phyloP scores from a whole-genome alignment of 805 yeast species.

The Ogataea nitratoaversa region DNA sequence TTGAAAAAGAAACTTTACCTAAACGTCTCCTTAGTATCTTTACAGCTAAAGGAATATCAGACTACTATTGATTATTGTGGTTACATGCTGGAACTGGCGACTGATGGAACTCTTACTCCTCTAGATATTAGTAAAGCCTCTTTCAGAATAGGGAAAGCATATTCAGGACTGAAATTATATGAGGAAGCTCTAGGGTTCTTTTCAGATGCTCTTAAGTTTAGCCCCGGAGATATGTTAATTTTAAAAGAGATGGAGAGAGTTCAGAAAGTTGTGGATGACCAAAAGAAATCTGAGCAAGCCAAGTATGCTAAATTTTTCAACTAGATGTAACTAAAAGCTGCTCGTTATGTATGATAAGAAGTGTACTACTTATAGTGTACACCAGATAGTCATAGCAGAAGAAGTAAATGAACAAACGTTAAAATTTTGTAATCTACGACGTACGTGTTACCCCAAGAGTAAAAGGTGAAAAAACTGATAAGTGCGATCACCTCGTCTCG shows the following conservation, averaged over 20 bases:
- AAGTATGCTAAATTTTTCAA: conserved; percentile 62
- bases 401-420: no score
- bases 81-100: conserved; percentile 50
- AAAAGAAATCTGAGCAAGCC: conserved; percentile 47
- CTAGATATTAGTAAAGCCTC: conserved; percentile 25
- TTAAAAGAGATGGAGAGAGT: conserved; percentile 39
- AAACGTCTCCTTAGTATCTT: conserved; percentile 54
- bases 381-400: no score
- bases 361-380: no score
- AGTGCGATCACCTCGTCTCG: no score
- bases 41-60: conserved; percentile 46
- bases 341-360: no score
- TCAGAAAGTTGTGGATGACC: conserved; percentile 36
- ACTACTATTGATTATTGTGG: conserved; percentile 51
- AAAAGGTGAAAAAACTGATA: no score
- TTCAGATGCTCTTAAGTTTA: conserved; percentile 35
- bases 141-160: conserved; percentile 28
- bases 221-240: conserved; percentile 49
- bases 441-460: no score
- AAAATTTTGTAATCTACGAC: no score
- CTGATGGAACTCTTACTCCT: conserved; percentile 18
- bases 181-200: conserved; percentile 48
- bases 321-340: conserved; percentile 4
- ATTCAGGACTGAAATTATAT: conserved; percentile 39
- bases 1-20: conserved; percentile 47